Evolutionary conservation across 441 rosid genomes (phyloP).

Genomic region (Gossypium davidsonii): DNA sequence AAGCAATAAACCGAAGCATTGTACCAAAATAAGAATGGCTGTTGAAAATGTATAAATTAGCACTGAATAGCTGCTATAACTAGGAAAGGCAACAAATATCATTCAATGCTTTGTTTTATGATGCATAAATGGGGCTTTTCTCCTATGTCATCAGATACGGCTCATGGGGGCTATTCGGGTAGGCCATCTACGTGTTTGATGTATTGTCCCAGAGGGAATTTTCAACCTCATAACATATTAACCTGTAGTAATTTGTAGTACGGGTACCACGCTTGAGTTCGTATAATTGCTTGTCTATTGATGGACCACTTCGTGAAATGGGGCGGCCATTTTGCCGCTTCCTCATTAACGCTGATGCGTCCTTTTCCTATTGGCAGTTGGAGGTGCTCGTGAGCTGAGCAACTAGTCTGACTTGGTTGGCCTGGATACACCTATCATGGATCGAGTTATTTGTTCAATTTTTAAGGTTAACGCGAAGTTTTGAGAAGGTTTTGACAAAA

Average conservation of each 20-base stretch:
- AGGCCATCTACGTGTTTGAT: conserved; percentile 16
- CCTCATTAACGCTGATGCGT: neutral
- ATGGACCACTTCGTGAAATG: neutral
- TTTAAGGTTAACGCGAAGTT: no score
- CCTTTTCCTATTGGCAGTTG: neutral
- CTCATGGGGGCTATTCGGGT: neutral
- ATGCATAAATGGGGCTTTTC: neutral
- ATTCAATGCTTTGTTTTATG: neutral
- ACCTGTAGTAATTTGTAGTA: neutral
- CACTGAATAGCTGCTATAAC: neutral
- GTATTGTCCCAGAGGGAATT: conserved; percentile 18
- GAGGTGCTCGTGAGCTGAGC: no score
- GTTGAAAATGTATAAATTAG: neutral
- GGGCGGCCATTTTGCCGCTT: neutral
- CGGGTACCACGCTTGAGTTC: neutral
- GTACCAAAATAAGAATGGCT: neutral
- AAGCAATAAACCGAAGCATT: neutral
- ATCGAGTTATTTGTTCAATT: no score
- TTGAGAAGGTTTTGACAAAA: no score
- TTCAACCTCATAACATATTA: no score
- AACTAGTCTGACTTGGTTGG: no score
- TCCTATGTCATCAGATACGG: no score
- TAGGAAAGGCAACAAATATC: neutral
- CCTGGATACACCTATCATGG: no score
- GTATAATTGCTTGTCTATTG: neutral